Conservation (phyloP, 2,329 filamentous ascomycete species). For the Pseudogymnoascus sp. region DNA sequence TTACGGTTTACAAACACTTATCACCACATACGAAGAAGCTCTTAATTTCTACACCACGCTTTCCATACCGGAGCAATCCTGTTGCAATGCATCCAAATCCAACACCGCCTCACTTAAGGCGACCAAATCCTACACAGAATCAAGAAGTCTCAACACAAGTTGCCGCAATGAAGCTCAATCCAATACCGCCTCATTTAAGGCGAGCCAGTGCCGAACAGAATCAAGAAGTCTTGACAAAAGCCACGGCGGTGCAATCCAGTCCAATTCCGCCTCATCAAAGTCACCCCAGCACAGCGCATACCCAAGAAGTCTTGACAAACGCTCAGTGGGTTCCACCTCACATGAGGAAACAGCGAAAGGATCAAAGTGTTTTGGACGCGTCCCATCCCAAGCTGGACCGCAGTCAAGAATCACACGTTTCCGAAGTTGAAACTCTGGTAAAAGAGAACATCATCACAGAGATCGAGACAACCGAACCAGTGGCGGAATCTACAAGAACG, state of each 20-base stretch:
- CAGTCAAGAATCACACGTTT: background rate
- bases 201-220: background rate
- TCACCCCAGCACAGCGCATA: background rate
- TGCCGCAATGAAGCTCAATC: background rate
- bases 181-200: background rate
- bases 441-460: background rate
- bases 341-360: background rate
- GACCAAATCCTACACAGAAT: background rate
- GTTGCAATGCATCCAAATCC: background rate
- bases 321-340: background rate
- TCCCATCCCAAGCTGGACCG: background rate
- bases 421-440: background rate
- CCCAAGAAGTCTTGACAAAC: conserved; percentile 1
- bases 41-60: background rate
- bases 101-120: background rate
- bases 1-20: background rate
- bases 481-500: background rate
- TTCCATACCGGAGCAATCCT: background rate
- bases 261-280: background rate
- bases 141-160: background rate
- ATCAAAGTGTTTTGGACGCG: background rate
- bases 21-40: background rate
- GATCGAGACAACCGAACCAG: background rate
- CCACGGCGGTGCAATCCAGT: background rate
- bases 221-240: background rate